These are phyloP conservation scores for Kondoa malvinella DNA, from an alignment of 768 basidiomycete species.

Conservation along the genomic window DNA sequence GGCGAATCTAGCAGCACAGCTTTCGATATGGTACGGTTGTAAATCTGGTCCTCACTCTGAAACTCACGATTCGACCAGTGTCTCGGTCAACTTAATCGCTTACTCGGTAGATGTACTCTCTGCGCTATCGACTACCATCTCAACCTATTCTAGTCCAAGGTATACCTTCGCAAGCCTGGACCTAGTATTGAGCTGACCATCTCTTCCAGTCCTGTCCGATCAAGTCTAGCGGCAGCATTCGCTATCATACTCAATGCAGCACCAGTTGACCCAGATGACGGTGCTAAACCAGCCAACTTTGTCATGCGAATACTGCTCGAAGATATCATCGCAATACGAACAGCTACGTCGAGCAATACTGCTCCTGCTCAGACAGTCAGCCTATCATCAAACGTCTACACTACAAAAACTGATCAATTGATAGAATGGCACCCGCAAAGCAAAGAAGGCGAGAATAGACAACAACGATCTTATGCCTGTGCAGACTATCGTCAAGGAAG, in stretches of 20 bases:
- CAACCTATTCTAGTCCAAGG: not conserved
- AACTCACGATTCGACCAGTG: not conserved
- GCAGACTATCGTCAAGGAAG: not conserved
- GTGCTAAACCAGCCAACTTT: not conserved
- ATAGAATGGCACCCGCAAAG: not conserved
- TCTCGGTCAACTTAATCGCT: not conserved
- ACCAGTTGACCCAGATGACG: not conserved
- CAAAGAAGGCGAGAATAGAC: not conserved
- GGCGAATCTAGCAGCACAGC: not conserved
- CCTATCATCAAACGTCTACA: not conserved
- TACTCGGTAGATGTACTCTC: not conserved
- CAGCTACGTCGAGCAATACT: not conserved
- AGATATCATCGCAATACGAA: not conserved
- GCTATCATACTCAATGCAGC: not conserved
- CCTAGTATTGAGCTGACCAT: not conserved
- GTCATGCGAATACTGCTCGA: not conserved
- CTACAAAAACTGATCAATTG: not conserved
- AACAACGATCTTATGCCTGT: not conserved
- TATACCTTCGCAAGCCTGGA: not conserved
- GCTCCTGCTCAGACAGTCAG: not conserved
- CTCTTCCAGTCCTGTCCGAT: not conserved
- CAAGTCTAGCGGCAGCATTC: not conserved
- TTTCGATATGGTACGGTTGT: not conserved
- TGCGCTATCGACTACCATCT: not conserved
- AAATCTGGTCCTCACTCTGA: not conserved